Conservation (phyloP, 2,329 filamentous ascomycete species). For the Orbilia blumenaviensis region DNA sequence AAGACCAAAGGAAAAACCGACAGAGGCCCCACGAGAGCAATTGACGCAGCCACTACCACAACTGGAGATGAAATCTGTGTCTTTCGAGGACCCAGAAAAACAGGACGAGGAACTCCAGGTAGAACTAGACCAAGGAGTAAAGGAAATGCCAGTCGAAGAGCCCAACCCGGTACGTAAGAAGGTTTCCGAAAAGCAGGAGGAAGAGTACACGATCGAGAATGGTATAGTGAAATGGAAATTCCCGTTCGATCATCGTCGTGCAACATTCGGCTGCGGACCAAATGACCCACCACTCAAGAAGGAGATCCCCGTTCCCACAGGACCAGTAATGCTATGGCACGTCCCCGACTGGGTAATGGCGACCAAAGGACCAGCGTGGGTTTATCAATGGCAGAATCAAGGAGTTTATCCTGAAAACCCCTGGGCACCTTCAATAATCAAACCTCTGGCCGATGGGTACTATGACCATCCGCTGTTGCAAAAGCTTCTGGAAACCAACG, state of each 20-base stretch:
- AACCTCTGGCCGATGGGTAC: neutral
- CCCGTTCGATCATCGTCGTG: neutral
- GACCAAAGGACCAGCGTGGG: slow-evolving; percentile 5
- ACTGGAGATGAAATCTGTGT: too few species aligned
- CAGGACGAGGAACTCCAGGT: too few species aligned
- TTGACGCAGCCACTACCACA: too few species aligned
- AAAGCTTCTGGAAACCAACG: neutral
- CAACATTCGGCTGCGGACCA: neutral
- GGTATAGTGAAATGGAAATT: neutral
- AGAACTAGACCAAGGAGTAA: neutral
- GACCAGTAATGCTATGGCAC: neutral
- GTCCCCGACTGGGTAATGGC: neutral
- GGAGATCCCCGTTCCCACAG: neutral
- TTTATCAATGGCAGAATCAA: slow-evolving; percentile 7
- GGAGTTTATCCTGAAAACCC: slow-evolving; percentile 3
- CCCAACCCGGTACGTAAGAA: neutral
- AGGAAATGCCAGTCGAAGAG: neutral
- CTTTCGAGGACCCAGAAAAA: too few species aligned
- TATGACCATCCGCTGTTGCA: neutral
- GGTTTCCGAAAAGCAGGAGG: neutral
- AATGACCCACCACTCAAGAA: neutral
- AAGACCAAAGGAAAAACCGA: slow-evolving; percentile 5
- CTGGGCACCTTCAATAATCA: neutral
- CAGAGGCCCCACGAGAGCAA: neutral
- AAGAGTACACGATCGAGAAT: neutral